phyloP scores from a whole-genome alignment of 805 yeast species.

The Debaryomyces prosopidis region DNA sequence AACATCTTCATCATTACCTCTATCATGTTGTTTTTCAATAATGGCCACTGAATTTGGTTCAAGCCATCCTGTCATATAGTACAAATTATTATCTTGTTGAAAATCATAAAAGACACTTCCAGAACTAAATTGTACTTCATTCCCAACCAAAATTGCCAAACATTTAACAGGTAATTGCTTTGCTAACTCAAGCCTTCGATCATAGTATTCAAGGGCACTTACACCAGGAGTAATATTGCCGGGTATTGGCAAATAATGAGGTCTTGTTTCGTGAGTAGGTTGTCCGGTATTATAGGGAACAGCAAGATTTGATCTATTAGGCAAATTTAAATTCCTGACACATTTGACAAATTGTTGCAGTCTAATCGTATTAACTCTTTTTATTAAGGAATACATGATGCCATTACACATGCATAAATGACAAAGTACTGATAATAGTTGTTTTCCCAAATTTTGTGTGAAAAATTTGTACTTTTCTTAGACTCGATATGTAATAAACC shows the following conservation, averaged over 20 bases:
- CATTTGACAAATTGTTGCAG: not conserved
- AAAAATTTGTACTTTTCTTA: not conserved
- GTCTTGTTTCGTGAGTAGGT: constrained; percentile 83
- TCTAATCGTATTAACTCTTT: no score
- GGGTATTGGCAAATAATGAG: constrained; percentile 61
- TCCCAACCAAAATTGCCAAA: constrained; percentile 74
- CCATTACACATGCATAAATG: no score
- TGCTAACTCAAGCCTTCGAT: constrained; percentile 65
- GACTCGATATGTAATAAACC: not conserved
- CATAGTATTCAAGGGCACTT: constrained; percentile 75
- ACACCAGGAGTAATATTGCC: constrained; percentile 92
- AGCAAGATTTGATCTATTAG: constrained; percentile 24
- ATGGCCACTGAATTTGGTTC: constrained; percentile 80
- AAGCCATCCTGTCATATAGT: constrained; percentile 86
- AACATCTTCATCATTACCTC: constrained; percentile 48
- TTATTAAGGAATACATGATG: no score
- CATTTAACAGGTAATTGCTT: constrained; percentile 59
- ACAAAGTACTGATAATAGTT: no score
- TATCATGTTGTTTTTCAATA: constrained; percentile 59
- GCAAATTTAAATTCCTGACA: constrained; percentile 6
- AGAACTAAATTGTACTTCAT: constrained; percentile 72
- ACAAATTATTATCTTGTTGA: constrained; percentile 88
- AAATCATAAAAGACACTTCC: constrained; percentile 91
- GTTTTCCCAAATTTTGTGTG: not conserved
- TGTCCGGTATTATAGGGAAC: constrained; percentile 66